Evolutionary conservation across 2,329 filamentous ascomycete species (phyloP), one percentile per base, ranked within the genome.

Genomic region (Aspergillus glaucus): DNA sequence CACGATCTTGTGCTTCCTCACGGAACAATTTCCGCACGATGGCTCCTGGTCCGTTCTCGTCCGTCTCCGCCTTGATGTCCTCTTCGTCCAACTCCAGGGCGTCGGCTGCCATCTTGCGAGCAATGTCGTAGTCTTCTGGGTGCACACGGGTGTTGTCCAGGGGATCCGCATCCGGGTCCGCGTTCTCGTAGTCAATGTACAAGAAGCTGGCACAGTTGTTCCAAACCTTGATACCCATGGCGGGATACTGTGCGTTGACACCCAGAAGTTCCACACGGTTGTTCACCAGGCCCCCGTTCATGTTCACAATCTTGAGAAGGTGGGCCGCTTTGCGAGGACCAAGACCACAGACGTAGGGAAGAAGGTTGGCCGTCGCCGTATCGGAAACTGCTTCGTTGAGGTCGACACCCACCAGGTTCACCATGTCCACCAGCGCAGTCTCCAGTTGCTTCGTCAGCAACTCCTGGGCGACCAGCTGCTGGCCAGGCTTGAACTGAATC

Each of bases 351-450:
- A 98, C 82, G 59, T 91, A 98, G 3, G 91, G 91, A 34, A 98
- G 77, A 1, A 98, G 79, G 55, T 92, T 93, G 12, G 90, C 89
- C 7, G 87, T 86, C 61, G 93, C 89, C 1, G 82, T 65, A 66
- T 96, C 88, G 39, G 78, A 79, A 48, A 95, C 84, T 12, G 91
- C 90, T 56, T 96, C 91, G 60, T 96, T 95, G 63, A 98, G 86
- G 61, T 97, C 88, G 34, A 98, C 88, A 63, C 93, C 93, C 42
- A 91, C 90, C 40, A 98, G 82, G 66, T 98, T 98, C 58, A 98
- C 93, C 79, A 95, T 95, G 65, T 98, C 93, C 9, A 98, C 92
- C 82, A 98, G 88, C 41, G 92, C 89, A n/a, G 88, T 94, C 62
- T 98, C 93, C 14, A 98, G 79, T 51, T 89, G 83, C 65, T 88